Evolutionary conservation across 257 asterid genomes (phyloP), one percentile per base, ranked within the genome.

Genomic region (Fraxinus anomala): DNA sequence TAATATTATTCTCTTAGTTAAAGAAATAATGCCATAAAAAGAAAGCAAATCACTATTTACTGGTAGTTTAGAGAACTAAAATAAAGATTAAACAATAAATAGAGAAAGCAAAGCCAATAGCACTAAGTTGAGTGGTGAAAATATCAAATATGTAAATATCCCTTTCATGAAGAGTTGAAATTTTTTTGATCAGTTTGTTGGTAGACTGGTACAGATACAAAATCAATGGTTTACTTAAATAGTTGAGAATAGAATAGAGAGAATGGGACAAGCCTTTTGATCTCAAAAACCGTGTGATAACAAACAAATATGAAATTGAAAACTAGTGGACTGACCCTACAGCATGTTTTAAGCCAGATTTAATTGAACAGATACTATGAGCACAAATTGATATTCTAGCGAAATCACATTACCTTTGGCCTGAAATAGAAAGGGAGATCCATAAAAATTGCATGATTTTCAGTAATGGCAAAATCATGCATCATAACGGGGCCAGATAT

Each of bases 391-490:
- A 63, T 26, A 70, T 13, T 49, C 47, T 69, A 73, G 66, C n/a
- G 74, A 66, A 68, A 78, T 70, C 77, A 26, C 42, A 66, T 28
- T 80, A 94, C 99, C 97, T 88, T 90, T 47, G 99, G 98, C 81
- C 82, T 89, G 89, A 91, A 91, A 86, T 80, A 85, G 73, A 95
- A 79, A 11, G 99, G 99, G 51, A 93, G 96, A 89, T 95, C 99
- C 98, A 95, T 83, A 82, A 95, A 90, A 78, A 95, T 80, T 3
- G 97, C 97, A 87, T 91, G 93, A 80, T 93, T 95, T 83, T 95
- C 98, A 75, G 99, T 93, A 82, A 94, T 94, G 88, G 99, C 99
- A 83, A 94, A 94, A 85, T 94, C 99, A 77, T 94, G 99, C 97
- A 95, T 91, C 99, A 95, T 93, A 81, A 93, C 77, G 73, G 99